Evolutionary conservation across 345 rosid genomes (phyloP), one percentile per base, ranked within the genome.

Genomic region (Hibiscus syriacus): DNA sequence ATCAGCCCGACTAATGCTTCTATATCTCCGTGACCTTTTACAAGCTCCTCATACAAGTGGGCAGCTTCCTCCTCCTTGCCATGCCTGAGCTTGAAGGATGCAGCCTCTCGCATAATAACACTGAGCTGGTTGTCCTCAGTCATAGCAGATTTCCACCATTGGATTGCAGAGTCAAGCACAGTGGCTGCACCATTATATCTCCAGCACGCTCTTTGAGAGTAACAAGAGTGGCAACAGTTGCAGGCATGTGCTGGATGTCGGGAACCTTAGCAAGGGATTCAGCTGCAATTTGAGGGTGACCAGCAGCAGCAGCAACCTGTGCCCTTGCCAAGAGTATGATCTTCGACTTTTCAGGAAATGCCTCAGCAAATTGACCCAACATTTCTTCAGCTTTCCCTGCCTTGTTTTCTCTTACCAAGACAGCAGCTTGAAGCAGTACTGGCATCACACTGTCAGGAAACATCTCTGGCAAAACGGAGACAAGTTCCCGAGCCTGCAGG

Each of bases 81-180:
- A 69, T 90, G 94, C 83, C 50, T 45, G 50, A 45, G 19, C 50
- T 45, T 45, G 50, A 45, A 45, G 50, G 19, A 45, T 45, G 50
- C 50, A 45, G 50, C 50, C 78, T 90, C 92, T 38, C 82, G 87
- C 96, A 91, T 94, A 67, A 94, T 79, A 46, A 85, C 55, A 57
- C 81, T 66, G 58, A 94, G 85, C 74, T 85, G 84, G 73, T 78
- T 80, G 69, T 82, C 84, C 83, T 94, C 96, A 0, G 84, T 82
- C 99, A 94, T 94, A 30, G 95, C 84, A 69, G 85, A 77, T n/a
- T 88, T 86, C 99, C 99, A 94, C 90, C 92, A 94, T 58, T 81
- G 83, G 70, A 87, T 83, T 1, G 97, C 97, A 14, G 92, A 71
- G 72, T 91, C 95, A 30, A 91, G 82, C 30, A 85, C 84, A 29